Evolutionary conservation across 768 basidiomycete genomes (phyloP).

Genomic region (Rubroboletus pulcherrimus): DNA sequence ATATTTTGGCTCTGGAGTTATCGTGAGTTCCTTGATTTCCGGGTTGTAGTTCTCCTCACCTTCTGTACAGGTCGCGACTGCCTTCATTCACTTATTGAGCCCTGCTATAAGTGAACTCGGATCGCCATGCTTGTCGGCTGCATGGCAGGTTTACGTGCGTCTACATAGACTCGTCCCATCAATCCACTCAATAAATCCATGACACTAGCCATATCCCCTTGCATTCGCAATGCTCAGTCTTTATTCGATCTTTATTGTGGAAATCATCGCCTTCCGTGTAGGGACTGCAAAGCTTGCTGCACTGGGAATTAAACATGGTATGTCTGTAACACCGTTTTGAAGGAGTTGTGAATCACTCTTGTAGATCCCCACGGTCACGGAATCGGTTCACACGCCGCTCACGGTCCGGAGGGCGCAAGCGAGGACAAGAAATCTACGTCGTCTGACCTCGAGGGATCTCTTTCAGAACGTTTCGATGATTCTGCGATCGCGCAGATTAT

Average conservation of each 20-base stretch:
- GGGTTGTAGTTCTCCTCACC: background rate
- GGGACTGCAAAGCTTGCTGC: slow-evolving; percentile 69
- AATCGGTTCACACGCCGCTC: slow-evolving; percentile 56
- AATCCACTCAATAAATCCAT: background rate
- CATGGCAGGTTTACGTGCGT: slow-evolving; percentile 75
- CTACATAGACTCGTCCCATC: background rate
- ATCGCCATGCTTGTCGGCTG: slow-evolving; percentile 63
- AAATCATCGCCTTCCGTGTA: slow-evolving; percentile 84
- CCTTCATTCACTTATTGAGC: slow-evolving; percentile 79
- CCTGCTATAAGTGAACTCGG: slow-evolving; percentile 71
- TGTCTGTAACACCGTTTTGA: slow-evolving; percentile 6
- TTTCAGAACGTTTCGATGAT: slow-evolving; percentile 32
- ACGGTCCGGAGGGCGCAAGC: slow-evolving; percentile 55
- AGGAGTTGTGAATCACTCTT: background rate
- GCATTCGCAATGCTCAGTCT: slow-evolving; percentile 80
- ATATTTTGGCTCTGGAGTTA: slow-evolving; percentile 88
- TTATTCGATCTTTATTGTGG: slow-evolving; percentile 79
- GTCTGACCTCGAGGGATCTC: slow-evolving; percentile 29
- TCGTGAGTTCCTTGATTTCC: slow-evolving; percentile 45
- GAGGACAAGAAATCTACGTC: slow-evolving; percentile 6
- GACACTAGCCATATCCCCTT: slow-evolving; percentile 71
- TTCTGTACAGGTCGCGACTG: slow-evolving; percentile 70
- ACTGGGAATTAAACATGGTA: slow-evolving; percentile 63
- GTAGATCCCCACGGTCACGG: slow-evolving; percentile 68
- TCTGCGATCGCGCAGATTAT: slow-evolving; percentile 66